Base-by-base conservation (phyloP, 2,329 filamentous ascomycete genomes). In the Hypomyces rosellus region DNA sequence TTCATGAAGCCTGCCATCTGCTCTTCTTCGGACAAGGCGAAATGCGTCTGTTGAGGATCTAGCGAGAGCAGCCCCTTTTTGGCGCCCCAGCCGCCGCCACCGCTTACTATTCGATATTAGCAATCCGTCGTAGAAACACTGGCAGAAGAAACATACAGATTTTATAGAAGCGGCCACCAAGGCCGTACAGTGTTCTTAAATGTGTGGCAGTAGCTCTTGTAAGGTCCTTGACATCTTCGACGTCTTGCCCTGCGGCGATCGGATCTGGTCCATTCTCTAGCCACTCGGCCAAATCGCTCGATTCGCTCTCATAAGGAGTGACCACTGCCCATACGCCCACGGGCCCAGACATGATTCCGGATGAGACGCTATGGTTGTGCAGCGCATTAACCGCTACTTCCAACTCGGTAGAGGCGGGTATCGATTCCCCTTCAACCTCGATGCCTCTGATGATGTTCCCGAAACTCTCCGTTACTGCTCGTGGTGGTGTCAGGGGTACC, bases 71-170 rank as follows among this genome's bases (percentile, higher is more conserved):
- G 71, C 1, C 89, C 89, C 59, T 86, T 82, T 64, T 92, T 93
- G 50, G 79, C 74, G 14, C 89, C 89, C 89, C 89, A 95, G 16
- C 89, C 89, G 39, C 89, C 89, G 42, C 89, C 89, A 4, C 89
- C 89, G 60, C 87, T 90, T 55, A 91, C 80, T 76, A 40, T 36
- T 36, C 7, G 3, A 18, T 34, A 44, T 66, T 51, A 67, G 58
- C 43, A 12, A 33, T 12, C 5, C 30, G 3, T 5, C 15, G 2
- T 18, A n/a, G 38, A 20, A 22, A 41, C 12, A 12, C 5, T 13
- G 25, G 11, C 1, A 1, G 11, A 39, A 6, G 18, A 14, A 30
- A 22, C 65, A 20, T 60, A 68, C 66, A 60, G 11, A 69, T 65
- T 54, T 68, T 63, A 51, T 76, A 74, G 13, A 80, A 49, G 11